phyloP scores from a whole-genome alignment of 2,329 filamentous ascomycete species.

The Trichoderma polysporum region DNA sequence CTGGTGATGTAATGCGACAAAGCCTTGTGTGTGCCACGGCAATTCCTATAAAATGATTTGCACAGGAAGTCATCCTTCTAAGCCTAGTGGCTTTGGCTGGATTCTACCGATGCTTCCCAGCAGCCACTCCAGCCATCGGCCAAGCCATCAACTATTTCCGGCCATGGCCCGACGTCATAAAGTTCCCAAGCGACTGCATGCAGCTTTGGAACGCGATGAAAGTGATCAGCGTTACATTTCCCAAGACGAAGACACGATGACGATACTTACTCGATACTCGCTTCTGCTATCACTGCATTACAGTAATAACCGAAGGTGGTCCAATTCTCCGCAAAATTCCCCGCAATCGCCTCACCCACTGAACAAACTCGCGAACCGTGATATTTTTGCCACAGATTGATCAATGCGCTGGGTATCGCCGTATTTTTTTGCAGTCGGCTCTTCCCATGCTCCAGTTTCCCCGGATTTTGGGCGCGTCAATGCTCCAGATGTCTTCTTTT shows the following conservation, averaged over 20 bases:
- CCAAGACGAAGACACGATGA: not conserved
- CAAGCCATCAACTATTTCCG: slow-evolving; percentile 6
- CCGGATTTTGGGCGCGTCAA: not conserved
- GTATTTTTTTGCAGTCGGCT: not conserved
- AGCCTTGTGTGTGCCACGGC: not conserved
- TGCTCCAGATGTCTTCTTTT: not conserved
- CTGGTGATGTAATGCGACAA: slow-evolving; percentile 19
- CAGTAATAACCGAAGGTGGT: not conserved
- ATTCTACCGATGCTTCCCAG: not conserved
- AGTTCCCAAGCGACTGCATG: not conserved
- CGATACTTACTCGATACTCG: not conserved
- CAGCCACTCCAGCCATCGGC: not conserved
- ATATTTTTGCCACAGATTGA: not conserved
- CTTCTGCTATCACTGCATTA: not conserved
- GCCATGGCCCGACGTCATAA: slow-evolving; percentile 6
- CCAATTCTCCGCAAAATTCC: not conserved
- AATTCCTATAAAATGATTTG: slow-evolving; percentile 4
- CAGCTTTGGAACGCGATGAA: not conserved
- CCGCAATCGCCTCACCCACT: not conserved
- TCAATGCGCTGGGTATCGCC: not conserved
- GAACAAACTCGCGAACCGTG: not conserved
- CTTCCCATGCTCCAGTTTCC: slow-evolving; percentile 8
- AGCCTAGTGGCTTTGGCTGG: not conserved
- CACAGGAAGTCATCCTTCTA: not conserved
- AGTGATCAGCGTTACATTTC: not conserved